A percentile compares a stretch with the other conserved stretches of the same genome.
Conservation (phyloP, 768 basidiomycete species). For the Clitopilus passeckerianus region DNA sequence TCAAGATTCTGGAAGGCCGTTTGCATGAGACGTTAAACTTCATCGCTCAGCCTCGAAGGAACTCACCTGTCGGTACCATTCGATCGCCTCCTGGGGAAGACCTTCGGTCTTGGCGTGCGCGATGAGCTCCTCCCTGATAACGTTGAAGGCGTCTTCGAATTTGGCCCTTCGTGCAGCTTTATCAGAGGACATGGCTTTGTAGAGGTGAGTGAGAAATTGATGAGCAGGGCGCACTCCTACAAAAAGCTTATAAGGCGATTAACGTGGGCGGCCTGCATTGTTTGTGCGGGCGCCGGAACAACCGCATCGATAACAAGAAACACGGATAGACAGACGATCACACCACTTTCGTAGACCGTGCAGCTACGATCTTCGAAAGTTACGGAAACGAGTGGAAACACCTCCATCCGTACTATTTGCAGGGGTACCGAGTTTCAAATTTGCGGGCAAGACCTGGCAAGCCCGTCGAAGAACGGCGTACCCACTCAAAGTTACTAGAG, state of each 20-base stretch:
- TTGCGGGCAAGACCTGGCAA: neutral
- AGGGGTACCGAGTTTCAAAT: neutral
- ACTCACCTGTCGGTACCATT: conserved; percentile 81
- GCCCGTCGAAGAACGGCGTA: neutral
- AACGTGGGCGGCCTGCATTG: neutral
- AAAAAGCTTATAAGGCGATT: neutral
- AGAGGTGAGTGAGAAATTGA: neutral
- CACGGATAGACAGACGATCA: neutral
- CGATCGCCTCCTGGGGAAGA: conserved; percentile 80
- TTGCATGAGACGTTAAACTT: neutral
- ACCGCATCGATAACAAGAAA: neutral
- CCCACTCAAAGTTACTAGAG: neutral
- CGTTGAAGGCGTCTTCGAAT: conserved; percentile 71
- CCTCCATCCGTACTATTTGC: neutral
- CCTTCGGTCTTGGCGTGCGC: conserved; percentile 59
- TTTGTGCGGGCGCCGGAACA: neutral
- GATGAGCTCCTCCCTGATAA: conserved; percentile 75
- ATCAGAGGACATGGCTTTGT: conserved; percentile 10
- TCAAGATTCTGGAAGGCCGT: conserved; percentile 62
- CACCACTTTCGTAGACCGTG: neutral
- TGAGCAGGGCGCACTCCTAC: neutral
- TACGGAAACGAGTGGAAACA: neutral
- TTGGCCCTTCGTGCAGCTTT: conserved; percentile 37
- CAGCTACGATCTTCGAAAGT: neutral
- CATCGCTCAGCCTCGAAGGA: neutral